phyloP scores from a whole-genome alignment of 73 alveolate genomes.

The Paraurostyla sp. region DNA sequence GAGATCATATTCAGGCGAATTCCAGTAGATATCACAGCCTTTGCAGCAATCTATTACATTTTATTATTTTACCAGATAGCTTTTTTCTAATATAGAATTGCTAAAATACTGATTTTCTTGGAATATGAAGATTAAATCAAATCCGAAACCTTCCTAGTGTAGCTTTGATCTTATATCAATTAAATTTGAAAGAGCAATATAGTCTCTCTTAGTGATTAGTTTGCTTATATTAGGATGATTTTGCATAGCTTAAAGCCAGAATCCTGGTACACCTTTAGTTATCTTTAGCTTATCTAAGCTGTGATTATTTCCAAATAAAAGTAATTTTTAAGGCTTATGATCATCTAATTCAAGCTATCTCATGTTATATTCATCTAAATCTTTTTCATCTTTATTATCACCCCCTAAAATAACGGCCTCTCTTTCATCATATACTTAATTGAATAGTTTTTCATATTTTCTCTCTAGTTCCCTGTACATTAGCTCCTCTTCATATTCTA shows the following conservation, averaged over 20 bases:
- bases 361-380: background rate
- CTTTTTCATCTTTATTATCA: background rate
- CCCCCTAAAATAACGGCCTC: background rate
- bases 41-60: background rate
- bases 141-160: conserved; percentile 1
- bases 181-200: background rate
- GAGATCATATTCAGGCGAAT: too few relatives aligned
- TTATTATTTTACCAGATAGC: background rate
- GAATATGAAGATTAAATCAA: conserved; percentile 6
- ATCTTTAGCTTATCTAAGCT: background rate
- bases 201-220: background rate
- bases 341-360: background rate
- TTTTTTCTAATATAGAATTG: background rate
- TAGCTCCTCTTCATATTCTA: conserved; percentile 2
- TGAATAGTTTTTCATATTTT: background rate
- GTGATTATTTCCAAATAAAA: background rate
- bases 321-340: background rate
- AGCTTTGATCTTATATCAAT: background rate
- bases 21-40: background rate
- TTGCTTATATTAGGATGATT: conserved; percentile 12
- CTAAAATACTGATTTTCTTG: background rate
- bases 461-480: conserved; percentile 9
- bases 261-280: background rate
- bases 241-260: conserved; percentile 19
- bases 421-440: background rate